Conservation (phyloP, 192 early-diverging fungal genomes). For the Coemansia umbellata region DNA sequence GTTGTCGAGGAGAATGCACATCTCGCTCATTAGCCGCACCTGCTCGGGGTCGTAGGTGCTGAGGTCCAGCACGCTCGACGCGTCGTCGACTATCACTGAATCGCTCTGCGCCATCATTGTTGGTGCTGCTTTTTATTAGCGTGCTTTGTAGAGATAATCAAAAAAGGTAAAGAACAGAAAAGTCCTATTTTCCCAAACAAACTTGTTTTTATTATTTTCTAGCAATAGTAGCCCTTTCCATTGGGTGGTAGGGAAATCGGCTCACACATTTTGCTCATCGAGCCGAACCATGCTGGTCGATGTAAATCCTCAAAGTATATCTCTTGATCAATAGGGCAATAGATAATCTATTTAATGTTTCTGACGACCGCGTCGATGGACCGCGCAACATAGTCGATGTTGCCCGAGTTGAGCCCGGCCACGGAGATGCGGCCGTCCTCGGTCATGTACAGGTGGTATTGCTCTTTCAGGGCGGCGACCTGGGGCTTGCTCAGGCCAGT, state of each 20-base stretch:
- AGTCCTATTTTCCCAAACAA: too few relatives aligned
- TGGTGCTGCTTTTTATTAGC: background rate
- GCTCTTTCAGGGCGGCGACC: slow-evolving; percentile 71
- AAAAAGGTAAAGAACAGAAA: background rate
- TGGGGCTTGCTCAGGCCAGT: slow-evolving; percentile 79
- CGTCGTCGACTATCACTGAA: background rate
- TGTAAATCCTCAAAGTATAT: too few relatives aligned
- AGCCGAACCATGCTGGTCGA: too few relatives aligned
- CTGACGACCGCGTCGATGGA: slow-evolving; percentile 90
- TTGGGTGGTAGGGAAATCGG: too few relatives aligned
- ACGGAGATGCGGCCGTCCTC: slow-evolving; percentile 95
- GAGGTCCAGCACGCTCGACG: slow-evolving; percentile 33
- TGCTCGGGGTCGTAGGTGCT: slow-evolving; percentile 73
- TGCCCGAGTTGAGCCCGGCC: slow-evolving; percentile 85
- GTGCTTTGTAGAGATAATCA: background rate
- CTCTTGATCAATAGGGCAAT: too few relatives aligned
- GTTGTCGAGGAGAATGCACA: slow-evolving; percentile 91
- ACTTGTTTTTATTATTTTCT: too few relatives aligned
- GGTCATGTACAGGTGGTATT: slow-evolving; percentile 93
- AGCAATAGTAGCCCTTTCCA: too few relatives aligned
- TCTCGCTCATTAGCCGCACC: slow-evolving; percentile 94
- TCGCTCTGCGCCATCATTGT: background rate
- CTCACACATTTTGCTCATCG: too few relatives aligned
- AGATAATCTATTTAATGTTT: slow-evolving; percentile 54
- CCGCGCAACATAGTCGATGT: slow-evolving; percentile 85